Percentiles rank a stretch among this genome's conserved stretches.
Conservation (phyloP, 2,329 filamentous ascomycete genomes). For the Scedosporium aurantiacum region DNA sequence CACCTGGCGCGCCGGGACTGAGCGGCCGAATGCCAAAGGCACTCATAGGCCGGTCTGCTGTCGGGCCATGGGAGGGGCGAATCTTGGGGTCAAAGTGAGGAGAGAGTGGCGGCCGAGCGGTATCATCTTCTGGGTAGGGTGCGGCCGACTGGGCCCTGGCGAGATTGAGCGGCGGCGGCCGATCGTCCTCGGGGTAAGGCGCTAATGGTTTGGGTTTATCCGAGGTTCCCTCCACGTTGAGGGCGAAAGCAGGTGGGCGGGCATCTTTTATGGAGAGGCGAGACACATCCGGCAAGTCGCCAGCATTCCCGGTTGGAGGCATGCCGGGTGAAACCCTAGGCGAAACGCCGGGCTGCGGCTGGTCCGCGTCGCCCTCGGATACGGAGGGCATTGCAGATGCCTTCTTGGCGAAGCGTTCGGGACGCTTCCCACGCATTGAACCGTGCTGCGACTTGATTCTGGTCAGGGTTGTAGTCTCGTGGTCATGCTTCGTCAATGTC, state of each 20-base stretch:
- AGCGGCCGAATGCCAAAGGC: conserved; percentile 44
- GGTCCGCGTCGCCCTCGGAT: conserved; percentile 25
- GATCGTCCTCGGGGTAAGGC: conserved; percentile 62
- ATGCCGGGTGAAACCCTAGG: conserved; percentile 12
- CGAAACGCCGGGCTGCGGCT: conserved; percentile 11
- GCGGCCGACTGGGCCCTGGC: conserved; percentile 34
- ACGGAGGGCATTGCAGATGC: conserved; percentile 33
- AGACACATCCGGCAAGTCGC: conserved; percentile 27
- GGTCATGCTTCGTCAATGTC: conserved; percentile 78
- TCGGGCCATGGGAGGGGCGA: conserved; percentile 36
- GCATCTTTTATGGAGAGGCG: conserved; percentile 16
- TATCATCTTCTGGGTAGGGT: conserved; percentile 44
- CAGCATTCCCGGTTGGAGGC: conserved; percentile 11
- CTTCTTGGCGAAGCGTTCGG: conserved; percentile 45
- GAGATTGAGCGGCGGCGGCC: conserved; percentile 36
- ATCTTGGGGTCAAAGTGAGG: conserved; percentile 35
- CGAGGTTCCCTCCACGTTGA: conserved; percentile 28
- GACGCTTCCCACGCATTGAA: conserved; percentile 51
- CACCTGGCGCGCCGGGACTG: conserved; percentile 15
- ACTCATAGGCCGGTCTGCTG: conserved; percentile 37
- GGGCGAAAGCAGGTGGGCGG: conserved; percentile 38
- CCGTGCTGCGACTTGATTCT: conserved; percentile 76
- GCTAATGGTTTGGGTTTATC: conserved; percentile 44
- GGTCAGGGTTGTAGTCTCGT: conserved; percentile 81
- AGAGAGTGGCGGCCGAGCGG: conserved; percentile 21